Evolutionary conservation across 257 asterid species (phyloP), one percentile per base, ranked within the genome.

Genomic region (Plectranthus barbatus): DNA sequence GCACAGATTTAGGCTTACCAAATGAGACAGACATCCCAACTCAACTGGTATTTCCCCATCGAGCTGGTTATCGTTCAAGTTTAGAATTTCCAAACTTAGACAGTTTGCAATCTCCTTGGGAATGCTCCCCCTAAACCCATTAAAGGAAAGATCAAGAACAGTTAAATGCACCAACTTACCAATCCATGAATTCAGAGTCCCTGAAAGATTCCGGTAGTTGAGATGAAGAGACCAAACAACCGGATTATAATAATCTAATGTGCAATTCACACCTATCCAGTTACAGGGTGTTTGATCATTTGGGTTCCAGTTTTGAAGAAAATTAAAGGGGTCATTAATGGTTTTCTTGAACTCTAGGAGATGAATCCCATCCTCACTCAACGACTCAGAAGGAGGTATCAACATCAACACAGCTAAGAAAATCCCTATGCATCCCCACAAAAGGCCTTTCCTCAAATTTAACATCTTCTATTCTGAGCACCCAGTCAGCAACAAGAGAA

Each of bases 211-310:
- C 70, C 60, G 24, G 2, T 58, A 74, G 33, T 37, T 44, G 79
- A 91, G 76, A 77, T 83, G 76, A 15, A 91, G 90, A 31, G 87
- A 86, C 76, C 69, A 66, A 29, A 91, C 95, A 1, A 77, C 86
- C 6, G 81, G 84, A 66, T 42, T 14, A 45, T 67, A 71, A 72
- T 47, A 71, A 72, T 47, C 79, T 11, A 55, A 21, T 2, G 84
- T 80, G 81, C 98, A 91, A 40, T 77, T 79, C 58, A 91, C 95
- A 51, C 98, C 96, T 23, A 50, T 8, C 98, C 98, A 91, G 46
- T 69, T 68, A 68, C 98, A 91, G 13, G 98, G 95, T 6, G 84
- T 83, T 26, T 45, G 74, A 73, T 88, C 92, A 48, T 62, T 70
- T 0, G 90, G 76, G 64, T 86, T 84, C 98, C 98, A 91, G 62